Percentiles rank a stretch among this genome's conserved stretches.
Evolutionary conservation across 2,329 filamentous ascomycete species (phyloP).

Genomic region (Arachnopeziza araneosa): DNA sequence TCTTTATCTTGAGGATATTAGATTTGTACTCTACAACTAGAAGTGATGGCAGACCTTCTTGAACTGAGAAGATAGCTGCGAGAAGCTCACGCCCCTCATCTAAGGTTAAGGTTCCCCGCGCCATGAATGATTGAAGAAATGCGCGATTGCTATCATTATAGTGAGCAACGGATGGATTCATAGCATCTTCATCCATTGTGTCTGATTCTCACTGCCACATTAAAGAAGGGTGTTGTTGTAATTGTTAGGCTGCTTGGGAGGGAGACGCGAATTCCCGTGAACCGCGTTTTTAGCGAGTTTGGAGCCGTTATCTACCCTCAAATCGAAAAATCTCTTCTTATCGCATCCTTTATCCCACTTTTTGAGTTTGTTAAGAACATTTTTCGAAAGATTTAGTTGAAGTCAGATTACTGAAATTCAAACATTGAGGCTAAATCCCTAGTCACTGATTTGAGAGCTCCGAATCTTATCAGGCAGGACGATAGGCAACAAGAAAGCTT

Average conservation of each 20-base stretch:
- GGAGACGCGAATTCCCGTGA: conserved; percentile 10
- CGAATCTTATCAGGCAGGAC: too few species aligned
- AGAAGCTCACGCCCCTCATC: conserved; percentile 68
- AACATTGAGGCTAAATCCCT: too few species aligned
- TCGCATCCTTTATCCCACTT: not conserved
- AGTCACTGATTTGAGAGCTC: too few species aligned
- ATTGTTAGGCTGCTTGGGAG: not conserved
- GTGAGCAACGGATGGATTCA: conserved; percentile 6
- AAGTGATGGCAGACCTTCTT: conserved; percentile 19
- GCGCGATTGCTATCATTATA: conserved; percentile 66
- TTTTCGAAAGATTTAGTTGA: too few species aligned
- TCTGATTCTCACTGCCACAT: not conserved
- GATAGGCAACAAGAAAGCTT: too few species aligned
- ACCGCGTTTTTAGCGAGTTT: conserved; percentile 9
- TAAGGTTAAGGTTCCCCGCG: conserved; percentile 70
- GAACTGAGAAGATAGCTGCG: conserved; percentile 63
- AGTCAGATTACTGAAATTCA: too few species aligned
- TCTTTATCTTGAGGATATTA: conserved; percentile 35
- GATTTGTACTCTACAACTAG: not conserved
- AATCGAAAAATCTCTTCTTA: not conserved
- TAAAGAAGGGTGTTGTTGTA: not conserved
- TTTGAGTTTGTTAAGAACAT: too few species aligned
- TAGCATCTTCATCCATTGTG: conserved; percentile 11
- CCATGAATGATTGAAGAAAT: conserved; percentile 84
- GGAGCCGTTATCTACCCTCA: not conserved